These are phyloP conservation scores for Termitomyces sp. DNA, from an alignment of 768 basidiomycete genomes.

Conservation along the genomic window DNA sequence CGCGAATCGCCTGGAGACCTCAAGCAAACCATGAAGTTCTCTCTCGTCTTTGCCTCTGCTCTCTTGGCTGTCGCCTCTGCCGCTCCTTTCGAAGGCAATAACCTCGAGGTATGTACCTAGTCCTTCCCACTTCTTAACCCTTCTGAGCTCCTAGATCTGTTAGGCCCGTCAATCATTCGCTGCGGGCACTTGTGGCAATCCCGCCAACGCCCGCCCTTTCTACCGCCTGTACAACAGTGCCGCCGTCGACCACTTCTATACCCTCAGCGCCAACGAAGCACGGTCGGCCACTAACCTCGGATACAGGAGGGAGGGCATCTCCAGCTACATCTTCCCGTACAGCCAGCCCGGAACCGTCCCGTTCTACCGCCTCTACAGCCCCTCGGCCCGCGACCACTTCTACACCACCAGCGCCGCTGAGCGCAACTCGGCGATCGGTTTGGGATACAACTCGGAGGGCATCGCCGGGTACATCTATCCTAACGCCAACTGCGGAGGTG, in stretches of 20 bases:
- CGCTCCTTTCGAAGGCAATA: not conserved
- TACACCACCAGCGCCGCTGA: constrained; percentile 22
- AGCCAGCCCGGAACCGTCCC: constrained; percentile 15
- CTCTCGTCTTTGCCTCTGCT: not conserved
- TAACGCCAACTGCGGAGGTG: constrained; percentile 7
- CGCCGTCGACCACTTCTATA: constrained; percentile 18
- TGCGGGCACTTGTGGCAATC: not conserved
- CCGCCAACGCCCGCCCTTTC: constrained; percentile 3
- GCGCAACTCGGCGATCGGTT: constrained; percentile 9
- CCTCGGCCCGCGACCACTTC: constrained; percentile 18
- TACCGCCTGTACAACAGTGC: constrained; percentile 2
- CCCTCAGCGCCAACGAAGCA: constrained; percentile 7
- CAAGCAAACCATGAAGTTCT: constrained; percentile 10
- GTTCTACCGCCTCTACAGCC: constrained; percentile 23
- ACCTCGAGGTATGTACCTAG: not conserved
- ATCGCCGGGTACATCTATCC: constrained; percentile 21
- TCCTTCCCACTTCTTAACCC: no score
- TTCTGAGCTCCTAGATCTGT: no score
- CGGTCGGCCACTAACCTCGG: constrained; percentile 5
- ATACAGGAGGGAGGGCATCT: constrained; percentile 11
- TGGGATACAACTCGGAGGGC: constrained; percentile 18
- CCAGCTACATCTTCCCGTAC: constrained; percentile 15
- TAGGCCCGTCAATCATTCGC: not conserved
- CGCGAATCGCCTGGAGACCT: no score
- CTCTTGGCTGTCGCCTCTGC: not conserved